Conservation (phyloP, 1,284 basidiomycete species). For the Singerocomus rubriflavus region DNA sequence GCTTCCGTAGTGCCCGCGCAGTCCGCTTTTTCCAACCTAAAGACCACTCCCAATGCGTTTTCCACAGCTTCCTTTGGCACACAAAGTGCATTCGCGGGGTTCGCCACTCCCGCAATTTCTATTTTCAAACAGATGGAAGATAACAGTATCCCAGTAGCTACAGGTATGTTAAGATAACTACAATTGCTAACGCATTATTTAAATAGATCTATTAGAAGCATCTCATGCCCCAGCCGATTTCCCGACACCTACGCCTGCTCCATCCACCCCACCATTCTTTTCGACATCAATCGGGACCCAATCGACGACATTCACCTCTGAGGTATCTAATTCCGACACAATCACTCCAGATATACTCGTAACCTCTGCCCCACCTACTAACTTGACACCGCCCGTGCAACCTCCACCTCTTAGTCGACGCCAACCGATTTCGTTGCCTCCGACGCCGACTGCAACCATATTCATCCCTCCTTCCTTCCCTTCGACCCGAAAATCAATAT, state of each 20-base stretch:
- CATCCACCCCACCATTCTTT: constrained; percentile 6
- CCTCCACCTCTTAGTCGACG: constrained; percentile 30
- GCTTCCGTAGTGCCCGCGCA: constrained; percentile 14
- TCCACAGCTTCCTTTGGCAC: constrained; percentile 26
- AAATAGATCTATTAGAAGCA: not conserved
- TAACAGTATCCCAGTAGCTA: constrained; percentile 11
- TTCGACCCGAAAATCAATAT: constrained; percentile 19
- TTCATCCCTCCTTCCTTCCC: constrained; percentile 16
- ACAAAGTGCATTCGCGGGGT: constrained; percentile 4
- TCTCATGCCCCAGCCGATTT: constrained; percentile 4
- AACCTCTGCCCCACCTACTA: constrained; percentile 19
- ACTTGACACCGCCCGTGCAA: constrained; percentile 9
- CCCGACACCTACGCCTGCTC: constrained; percentile 23
- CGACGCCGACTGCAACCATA: constrained; percentile 29
- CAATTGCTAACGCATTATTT: not conserved
- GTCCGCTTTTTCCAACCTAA: constrained; percentile 44
- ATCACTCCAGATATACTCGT: constrained; percentile 1
- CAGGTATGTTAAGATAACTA: constrained; percentile 16
- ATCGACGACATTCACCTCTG: not conserved
- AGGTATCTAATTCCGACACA: not conserved
- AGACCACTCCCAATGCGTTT: constrained; percentile 35
- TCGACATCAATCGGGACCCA: not conserved
- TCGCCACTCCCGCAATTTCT: constrained; percentile 3
- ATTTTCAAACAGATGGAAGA: constrained; percentile 22
- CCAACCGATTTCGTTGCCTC: constrained; percentile 30